phyloP scores from a whole-genome alignment of 2,329 filamentous ascomycete genomes.

The Arthrinium puccinioides region DNA sequence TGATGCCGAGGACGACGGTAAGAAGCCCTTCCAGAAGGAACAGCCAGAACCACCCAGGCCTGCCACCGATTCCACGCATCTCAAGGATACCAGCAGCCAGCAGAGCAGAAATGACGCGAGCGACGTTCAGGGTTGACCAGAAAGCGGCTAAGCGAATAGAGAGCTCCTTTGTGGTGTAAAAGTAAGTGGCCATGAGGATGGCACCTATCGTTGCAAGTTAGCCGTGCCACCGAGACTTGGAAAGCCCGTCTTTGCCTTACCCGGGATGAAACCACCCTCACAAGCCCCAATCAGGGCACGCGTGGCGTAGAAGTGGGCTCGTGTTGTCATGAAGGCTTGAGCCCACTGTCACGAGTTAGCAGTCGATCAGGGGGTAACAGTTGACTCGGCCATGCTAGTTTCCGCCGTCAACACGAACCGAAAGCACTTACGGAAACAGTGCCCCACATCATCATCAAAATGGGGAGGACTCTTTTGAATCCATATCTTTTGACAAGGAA shows the following conservation, averaged over 20 bases:
- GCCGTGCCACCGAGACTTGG: too few species aligned
- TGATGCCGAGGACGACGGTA: conserved; percentile 43
- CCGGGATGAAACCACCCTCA: conserved; percentile 44
- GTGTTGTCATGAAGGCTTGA: conserved; percentile 32
- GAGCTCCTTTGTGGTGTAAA: conserved; percentile 23
- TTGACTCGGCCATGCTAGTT: too few species aligned
- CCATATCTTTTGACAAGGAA: conserved; percentile 41
- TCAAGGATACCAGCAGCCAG: conserved; percentile 29
- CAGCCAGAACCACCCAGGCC: conserved; percentile 37
- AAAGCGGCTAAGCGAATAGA: conserved; percentile 5
- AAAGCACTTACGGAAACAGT: too few species aligned
- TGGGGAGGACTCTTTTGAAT: conserved; percentile 47
- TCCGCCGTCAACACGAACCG: too few species aligned
- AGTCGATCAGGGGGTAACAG: too few species aligned
- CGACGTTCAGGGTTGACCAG: conserved; percentile 16
- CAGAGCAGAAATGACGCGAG: conserved; percentile 43
- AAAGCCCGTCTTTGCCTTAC: conserved; percentile 37
- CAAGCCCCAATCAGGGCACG: conserved; percentile 35
- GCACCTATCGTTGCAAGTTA: too few species aligned
- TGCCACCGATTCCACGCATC: conserved; percentile 27
- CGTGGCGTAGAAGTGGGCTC: conserved; percentile 33
- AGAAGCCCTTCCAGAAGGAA: conserved; percentile 51
- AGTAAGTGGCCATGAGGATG: conserved; percentile 63
- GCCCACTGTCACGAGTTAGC: too few species aligned
- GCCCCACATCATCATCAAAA: conserved; percentile 43